Evolutionary conservation across 1,284 basidiomycete genomes (phyloP), one percentile per base, ranked within the genome.

Genomic region (Phlebopus sp.): DNA sequence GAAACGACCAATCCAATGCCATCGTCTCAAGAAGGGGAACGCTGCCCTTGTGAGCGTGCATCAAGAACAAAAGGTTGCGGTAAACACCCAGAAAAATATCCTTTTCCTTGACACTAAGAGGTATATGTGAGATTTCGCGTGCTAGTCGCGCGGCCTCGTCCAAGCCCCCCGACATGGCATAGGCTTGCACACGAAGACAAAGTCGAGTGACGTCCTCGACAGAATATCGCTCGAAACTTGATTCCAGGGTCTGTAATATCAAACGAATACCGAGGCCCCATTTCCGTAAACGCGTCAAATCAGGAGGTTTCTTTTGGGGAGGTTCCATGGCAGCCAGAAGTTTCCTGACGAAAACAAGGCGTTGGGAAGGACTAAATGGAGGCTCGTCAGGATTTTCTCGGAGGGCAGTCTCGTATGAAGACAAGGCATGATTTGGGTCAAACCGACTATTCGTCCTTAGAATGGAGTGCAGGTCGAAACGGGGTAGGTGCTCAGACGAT

Each of bases 1-100:
- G 50, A 46, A 55, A 57, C 0, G 53, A 43, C 77, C 74, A 79
- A 32, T 80, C 67, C 25, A 62, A 52, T 39, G 72, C 55, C 36
- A 83, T 52, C 35, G 76, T 69, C 34, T 77, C 71, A 25, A 84
- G 57, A 18, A 72, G 71, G 11, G 63, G 63, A n/a, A 59, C 31
- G 14, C 69, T 55, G 46, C 69, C 71, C 17, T 60, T 61, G 48
- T 67, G 64, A 35, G 68, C 64, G 37, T 64, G 63, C 17, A 70
- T 60, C 11, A 74, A 70, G n/a, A 65, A 59, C 21, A 77, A 46
- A 32, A 82, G 58, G 38, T 68, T 62, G 31, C 70, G 66, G 53
- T 75, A 77, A 27, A 68, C 68, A 51, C 54, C 57, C 18, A 73
- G 51, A 19, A 70, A 56, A 23, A 56, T 42, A 11, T 40, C 47